Base-by-base conservation (phyloP, 176 grass and related monocot species). In the Ensete ventricosum region DNA sequence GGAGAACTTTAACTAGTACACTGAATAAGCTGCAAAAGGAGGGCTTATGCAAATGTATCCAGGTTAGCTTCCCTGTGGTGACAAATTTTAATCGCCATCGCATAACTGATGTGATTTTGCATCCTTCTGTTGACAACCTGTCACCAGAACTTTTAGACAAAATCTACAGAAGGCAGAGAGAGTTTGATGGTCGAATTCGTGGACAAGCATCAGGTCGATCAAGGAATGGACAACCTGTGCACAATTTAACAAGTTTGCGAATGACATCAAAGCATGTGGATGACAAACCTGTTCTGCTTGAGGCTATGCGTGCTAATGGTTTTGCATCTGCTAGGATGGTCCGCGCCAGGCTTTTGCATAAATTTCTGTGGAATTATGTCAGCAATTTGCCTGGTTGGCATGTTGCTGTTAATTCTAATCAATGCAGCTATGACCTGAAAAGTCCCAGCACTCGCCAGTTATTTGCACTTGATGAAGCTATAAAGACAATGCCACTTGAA, bases 21-120 rank as follows among this genome's bases (percentile, higher is more conserved):
- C 82, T 98, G 82, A 98, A 98, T 83, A 98, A 88, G 80, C 84
- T 98, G 80, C 90, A 98, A 81, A 64, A 87, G 79, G 86, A 91
- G 75, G 90, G 90, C 16, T 85, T 71, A 52, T 93, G 90, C 77
- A 98, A 85, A 84, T 88, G 85, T 73, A 81, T 91, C 81, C 79
- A 89, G 85, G 90, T 98, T 70, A 93, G 90, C 55, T 85, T 91
- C 34, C 94, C 94, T 75, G 62, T 89, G 55, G 82, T 88, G 58
- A 93, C 90, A 79, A 87, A 98, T 64, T 98, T 78, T 57, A 85
- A 74, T 43, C 74, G 88, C 73, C 90, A 64, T 81, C 94, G 88
- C 77, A 70, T 83, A 83, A 89, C 89, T 74, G 94, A 93, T 69
- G 88, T 98, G 25, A 77, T 98, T 82, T 76, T 91, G 73, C 90